A percentile compares a stretch with the other conserved stretches of the same genome.
phyloP scores from a whole-genome alignment of 768 basidiomycete species.

The Albatrellus ellisii region DNA sequence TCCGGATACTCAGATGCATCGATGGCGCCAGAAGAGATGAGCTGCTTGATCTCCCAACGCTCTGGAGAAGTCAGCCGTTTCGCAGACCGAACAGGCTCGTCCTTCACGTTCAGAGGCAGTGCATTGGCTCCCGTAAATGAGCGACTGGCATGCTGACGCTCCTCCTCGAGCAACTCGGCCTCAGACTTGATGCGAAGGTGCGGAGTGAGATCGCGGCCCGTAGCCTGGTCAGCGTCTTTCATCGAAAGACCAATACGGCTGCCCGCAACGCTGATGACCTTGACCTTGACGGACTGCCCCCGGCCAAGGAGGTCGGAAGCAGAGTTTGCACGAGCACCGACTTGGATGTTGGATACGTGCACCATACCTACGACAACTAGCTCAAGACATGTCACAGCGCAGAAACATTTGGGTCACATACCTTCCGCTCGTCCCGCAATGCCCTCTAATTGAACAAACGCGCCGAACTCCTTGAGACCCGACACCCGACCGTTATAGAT shows the following conservation, averaged over 20 bases:
- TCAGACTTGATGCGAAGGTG: constrained; percentile 91
- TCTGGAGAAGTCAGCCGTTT: constrained; percentile 92
- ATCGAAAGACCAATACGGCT: constrained; percentile 79
- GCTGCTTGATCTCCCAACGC: constrained; percentile 98
- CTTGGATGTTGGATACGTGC: constrained; percentile 87
- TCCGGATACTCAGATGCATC: constrained; percentile 91
- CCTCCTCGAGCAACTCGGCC: constrained; percentile 77
- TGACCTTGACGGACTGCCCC: constrained; percentile 83
- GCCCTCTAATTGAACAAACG: constrained; percentile 86
- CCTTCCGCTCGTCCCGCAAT: constrained; percentile 81
- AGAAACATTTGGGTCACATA: constrained; percentile 25
- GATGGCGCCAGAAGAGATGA: constrained; percentile 90
- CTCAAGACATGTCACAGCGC: constrained; percentile 6
- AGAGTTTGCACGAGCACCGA: constrained; percentile 73
- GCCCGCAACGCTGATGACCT: constrained; percentile 89
- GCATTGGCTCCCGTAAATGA: constrained; percentile 79
- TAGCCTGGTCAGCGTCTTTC: constrained; percentile 92
- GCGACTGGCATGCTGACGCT: constrained; percentile 45
- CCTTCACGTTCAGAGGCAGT: constrained; percentile 55
- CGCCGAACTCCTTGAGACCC: constrained; percentile 89
- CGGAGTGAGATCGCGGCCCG: constrained; percentile 86
- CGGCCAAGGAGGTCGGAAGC: constrained; percentile 78
- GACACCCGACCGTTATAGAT: constrained; percentile 84
- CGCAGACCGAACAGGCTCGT: constrained; percentile 52
- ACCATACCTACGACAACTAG: constrained; percentile 63